A percentile compares a stretch with the other conserved stretches of the same genome.
Conservation (phyloP, 306 rosid genomes). For the Vicia villosa region DNA sequence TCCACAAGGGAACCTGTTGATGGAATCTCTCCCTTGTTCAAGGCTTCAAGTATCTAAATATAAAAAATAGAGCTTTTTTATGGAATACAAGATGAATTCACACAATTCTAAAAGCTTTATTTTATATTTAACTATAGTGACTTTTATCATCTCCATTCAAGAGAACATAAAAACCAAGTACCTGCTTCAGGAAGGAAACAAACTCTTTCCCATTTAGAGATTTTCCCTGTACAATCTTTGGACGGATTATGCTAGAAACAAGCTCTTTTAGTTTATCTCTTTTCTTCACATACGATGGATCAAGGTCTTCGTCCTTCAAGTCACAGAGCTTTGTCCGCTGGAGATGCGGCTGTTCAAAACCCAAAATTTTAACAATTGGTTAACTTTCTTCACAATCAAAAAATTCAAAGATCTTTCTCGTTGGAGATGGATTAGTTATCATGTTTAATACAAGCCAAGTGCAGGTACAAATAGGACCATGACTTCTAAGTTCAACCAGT, state of each 20-base stretch:
- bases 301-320: conserved; percentile 87
- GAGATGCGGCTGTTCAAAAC: conserved; percentile 83
- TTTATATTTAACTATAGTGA: background rate
- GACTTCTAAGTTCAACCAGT: too few relatives aligned
- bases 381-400: too few relatives aligned
- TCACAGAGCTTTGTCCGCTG: conserved; percentile 96
- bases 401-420: too few relatives aligned
- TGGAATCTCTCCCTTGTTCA: conserved; percentile 96
- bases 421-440: too few relatives aligned
- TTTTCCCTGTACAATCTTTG: conserved; percentile 92
- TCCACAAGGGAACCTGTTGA: conserved; percentile 91
- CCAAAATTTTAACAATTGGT: conserved; percentile 32
- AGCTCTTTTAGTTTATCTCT: conserved; percentile 82
- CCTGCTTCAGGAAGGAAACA: conserved; percentile 90
- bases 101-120: background rate
- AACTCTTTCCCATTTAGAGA: conserved; percentile 83
- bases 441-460: too few relatives aligned
- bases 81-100: background rate
- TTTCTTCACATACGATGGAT: conserved; percentile 67
- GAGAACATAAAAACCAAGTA: conserved; percentile 37
- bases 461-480: too few relatives aligned
- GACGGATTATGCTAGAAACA: conserved; percentile 79
- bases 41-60: conserved; percentile 81
- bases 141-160: background rate
- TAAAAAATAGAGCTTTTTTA: conserved; percentile 25